phyloP scores from a whole-genome alignment of 129 eudicot species.

The Tagetes erecta region DNA sequence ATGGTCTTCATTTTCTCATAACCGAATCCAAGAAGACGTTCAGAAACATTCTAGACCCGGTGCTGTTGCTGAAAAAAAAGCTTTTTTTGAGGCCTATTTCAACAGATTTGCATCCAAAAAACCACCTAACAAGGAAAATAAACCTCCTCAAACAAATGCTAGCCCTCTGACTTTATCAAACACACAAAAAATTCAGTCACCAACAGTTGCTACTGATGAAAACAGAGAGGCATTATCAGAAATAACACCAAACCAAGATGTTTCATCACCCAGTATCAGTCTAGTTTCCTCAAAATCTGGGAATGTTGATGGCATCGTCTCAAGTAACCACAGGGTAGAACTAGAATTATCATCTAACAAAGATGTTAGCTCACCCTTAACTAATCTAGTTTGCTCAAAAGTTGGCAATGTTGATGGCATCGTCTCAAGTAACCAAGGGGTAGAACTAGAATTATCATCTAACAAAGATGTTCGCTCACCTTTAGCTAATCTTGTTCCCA shows the following conservation, averaged over 20 bases:
- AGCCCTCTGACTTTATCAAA: slow-evolving; percentile 16
- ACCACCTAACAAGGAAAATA: slow-evolving; percentile 48
- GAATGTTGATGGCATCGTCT: neutral
- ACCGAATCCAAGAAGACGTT: slow-evolving; percentile 77
- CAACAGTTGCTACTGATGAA: slow-evolving; percentile 16
- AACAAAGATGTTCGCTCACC: slow-evolving; percentile 11
- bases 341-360: neutral
- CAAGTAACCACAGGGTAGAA: neutral
- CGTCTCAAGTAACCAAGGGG: neutral
- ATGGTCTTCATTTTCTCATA: slow-evolving; percentile 83
- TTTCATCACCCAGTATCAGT: slow-evolving; percentile 12
- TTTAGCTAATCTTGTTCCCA: neutral
- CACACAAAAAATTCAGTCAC: slow-evolving; percentile 14
- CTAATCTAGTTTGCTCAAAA: no score
- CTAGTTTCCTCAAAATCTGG: neutral
- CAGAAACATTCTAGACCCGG: slow-evolving; percentile 77
- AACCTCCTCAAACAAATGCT: slow-evolving; percentile 27
- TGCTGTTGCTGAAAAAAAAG: slow-evolving; percentile 87
- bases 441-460: neutral
- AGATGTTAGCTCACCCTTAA: neutral
- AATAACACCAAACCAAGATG: slow-evolving; percentile 9
- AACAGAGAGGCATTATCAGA: neutral
- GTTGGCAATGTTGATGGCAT: neutral
- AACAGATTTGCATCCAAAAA: slow-evolving; percentile 54
- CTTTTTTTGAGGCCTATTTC: slow-evolving; percentile 86